Base-by-base conservation (phyloP, 495 filamentous ascomycete species). In the Elaphomyces granulatus region DNA sequence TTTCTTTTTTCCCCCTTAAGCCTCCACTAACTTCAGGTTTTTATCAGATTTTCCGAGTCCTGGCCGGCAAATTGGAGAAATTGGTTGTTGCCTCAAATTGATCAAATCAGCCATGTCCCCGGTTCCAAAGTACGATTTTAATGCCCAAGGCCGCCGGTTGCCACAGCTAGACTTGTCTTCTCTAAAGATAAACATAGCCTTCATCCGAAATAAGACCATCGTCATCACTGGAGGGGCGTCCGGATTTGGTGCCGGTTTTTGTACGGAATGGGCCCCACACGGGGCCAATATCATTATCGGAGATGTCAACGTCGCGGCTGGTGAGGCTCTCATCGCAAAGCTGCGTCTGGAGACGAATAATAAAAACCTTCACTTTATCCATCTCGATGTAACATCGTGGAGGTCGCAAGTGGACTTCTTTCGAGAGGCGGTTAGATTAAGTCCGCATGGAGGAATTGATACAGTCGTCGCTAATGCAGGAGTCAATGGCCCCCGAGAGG, bases 391-490 rank as follows among this genome's bases (percentile, higher is more conserved):
- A 3, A 58, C 38, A 52, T 60, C 20, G 17, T 53, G 1, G 23
- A 54, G 52, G 53, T 32, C 33, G 1, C 34, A 60, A 19, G 43
- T 60, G 23, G 2, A 45, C 65, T 16, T 66, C 78, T 38, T 85
- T 83, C 60, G 63, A 66, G 10, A 39, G 47, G 32, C 67, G 72
- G n/a, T 52, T 64, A n/a, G 36, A 54, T 28, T 52, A 59, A 15
- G 76, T 72, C 26, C 75, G 1, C 57, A 71, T 26, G 64, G 68
- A 7, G 49, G 58, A 1, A 62, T 84, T 41, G 72, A 83, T 51
- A 64, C 65, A 19, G 72, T 83, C 0, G 68, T 83, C 38, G 75
- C 77, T 35, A 81, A 78, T 49, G 80, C 81, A 3, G 81, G 79
- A 20, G 72, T 82, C 37, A 66, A 51, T 74, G 65, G 35, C 26